Percentiles rank a stretch among this genome's conserved stretches.
phyloP scores from a whole-genome alignment of 345 rosid genomes.

The Syzygium grande region DNA sequence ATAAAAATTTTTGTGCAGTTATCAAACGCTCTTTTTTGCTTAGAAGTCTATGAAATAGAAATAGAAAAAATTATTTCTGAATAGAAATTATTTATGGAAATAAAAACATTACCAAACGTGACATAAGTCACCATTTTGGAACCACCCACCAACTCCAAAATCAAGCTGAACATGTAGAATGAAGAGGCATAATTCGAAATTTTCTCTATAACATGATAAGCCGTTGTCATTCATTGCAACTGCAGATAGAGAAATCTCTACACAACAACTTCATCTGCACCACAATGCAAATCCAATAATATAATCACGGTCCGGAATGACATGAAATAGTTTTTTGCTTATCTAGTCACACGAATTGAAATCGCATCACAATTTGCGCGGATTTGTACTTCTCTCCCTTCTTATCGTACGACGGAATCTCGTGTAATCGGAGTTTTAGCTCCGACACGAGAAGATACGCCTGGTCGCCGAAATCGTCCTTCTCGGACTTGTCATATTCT shows the following conservation, averaged over 20 bases:
- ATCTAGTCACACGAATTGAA: constrained; percentile 29
- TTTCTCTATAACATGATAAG: neutral
- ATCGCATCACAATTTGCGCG: constrained; percentile 64
- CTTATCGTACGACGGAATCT: constrained; percentile 52
- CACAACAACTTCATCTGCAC: neutral
- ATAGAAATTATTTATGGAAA: too few species aligned
- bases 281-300: neutral
- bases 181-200: neutral
- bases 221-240: neutral
- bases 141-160: neutral
- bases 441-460: constrained; percentile 75
- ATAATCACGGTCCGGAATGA: neutral
- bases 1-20: too few species aligned
- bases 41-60: too few species aligned
- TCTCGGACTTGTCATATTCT: constrained; percentile 69
- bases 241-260: constrained; percentile 1
- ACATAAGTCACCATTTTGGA: neutral
- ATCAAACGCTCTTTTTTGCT: too few species aligned
- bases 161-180: neutral
- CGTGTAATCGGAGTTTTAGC: constrained; percentile 52
- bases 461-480: constrained; percentile 84
- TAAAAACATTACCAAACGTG: too few species aligned
- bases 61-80: too few species aligned
- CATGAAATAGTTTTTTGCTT: neutral
- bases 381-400: constrained; percentile 52